Percentiles rank a stretch among this genome's conserved stretches.
Evolutionary conservation across 2,329 filamentous ascomycete genomes (phyloP).

Genomic region (Fusarium pseudocircinatum): DNA sequence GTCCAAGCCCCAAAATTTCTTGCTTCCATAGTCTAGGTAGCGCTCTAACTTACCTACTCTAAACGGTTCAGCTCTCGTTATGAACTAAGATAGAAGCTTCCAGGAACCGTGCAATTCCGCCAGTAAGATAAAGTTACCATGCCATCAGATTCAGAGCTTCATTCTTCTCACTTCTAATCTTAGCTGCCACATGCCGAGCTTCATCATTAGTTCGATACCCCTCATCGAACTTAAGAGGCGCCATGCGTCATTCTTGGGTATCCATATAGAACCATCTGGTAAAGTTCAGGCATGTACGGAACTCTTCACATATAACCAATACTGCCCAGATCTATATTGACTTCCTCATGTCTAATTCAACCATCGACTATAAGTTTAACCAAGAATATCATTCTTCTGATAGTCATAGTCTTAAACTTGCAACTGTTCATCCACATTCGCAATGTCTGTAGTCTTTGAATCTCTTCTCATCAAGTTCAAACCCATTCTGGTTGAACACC

Average conservation of each 20-base stretch:
- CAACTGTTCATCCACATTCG: neutral
- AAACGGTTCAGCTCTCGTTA: neutral
- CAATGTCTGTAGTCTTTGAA: conserved; percentile 45
- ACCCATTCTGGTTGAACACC: conserved; percentile 37
- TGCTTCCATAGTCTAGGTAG: neutral
- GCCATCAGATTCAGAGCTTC: neutral
- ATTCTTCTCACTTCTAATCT: neutral
- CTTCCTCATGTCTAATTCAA: neutral
- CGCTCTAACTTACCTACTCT: neutral
- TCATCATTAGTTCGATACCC: conserved; percentile 27
- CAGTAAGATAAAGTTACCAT: neutral
- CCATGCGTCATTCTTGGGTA: conserved; percentile 14
- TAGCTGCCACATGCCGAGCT: neutral
- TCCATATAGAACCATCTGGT: conserved; percentile 26
- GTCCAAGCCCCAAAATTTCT: neutral
- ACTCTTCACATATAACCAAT: neutral
- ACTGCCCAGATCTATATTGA: neutral
- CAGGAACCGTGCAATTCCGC: neutral
- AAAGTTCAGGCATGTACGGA: neutral
- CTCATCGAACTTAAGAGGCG: conserved; percentile 9
- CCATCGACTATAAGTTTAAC: neutral
- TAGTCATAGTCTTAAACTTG: neutral
- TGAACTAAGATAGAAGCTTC: conserved; percentile 6
- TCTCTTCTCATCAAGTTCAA: conserved; percentile 48
- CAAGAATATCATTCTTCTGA: neutral